These are phyloP conservation scores for Azolla pinnata DNA, from an alignment of 75 land plant species.

Conservation along the genomic window DNA sequence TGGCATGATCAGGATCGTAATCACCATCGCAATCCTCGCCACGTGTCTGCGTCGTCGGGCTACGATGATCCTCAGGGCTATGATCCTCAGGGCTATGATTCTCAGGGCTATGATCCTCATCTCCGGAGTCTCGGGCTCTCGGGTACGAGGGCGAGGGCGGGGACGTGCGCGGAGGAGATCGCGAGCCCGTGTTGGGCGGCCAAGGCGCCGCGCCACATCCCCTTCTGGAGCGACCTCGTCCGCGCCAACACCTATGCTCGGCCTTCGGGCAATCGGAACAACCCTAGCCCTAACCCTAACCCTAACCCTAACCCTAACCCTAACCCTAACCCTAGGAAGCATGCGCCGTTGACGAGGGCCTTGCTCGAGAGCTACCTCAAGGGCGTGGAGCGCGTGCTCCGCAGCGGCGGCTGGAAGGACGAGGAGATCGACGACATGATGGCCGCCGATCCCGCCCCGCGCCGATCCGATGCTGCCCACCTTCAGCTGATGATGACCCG, in stretches of 20 bases:
- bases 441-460: slow-evolving; percentile 3
- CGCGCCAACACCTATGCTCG: slow-evolving; percentile 9
- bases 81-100: not conserved
- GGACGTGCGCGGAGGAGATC: not conserved
- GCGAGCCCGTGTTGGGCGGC: slow-evolving; percentile 22
- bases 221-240: slow-evolving; percentile 31
- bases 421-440: slow-evolving; percentile 33
- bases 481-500: too few species aligned
- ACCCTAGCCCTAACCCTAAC: too few species aligned
- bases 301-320: too few species aligned
- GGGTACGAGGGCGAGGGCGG: not conserved
- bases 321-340: too few species aligned
- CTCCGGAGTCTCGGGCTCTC: not conserved
- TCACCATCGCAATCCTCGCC: too few species aligned
- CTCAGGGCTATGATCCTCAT: not conserved
- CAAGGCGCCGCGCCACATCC: slow-evolving; percentile 20
- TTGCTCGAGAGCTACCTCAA: slow-evolving; percentile 16
- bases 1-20: too few species aligned
- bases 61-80: not conserved
- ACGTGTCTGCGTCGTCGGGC: too few species aligned
- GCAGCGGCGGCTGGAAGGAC: slow-evolving; percentile 33
- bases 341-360: slow-evolving; percentile 7
- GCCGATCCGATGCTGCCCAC: too few species aligned
- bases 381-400: slow-evolving; percentile 19
- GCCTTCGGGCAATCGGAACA: too few species aligned